These are phyloP conservation scores for Gyrodon lividus DNA, from an alignment of 768 basidiomycete species.

Conservation along the genomic window DNA sequence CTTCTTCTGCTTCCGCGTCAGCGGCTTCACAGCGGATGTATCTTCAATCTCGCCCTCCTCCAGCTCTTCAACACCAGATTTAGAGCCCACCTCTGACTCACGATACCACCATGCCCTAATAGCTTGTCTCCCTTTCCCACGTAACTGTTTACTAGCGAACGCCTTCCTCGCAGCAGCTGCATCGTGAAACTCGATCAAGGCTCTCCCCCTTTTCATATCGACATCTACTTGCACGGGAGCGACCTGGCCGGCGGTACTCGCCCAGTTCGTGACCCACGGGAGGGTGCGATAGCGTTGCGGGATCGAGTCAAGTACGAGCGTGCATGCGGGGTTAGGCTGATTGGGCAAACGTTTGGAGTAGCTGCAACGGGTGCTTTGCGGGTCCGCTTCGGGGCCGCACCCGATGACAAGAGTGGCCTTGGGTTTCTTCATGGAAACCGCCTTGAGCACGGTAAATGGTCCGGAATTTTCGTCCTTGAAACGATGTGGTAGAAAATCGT, in stretches of 20 bases:
- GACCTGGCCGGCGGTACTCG: constrained; percentile 36
- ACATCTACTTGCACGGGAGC: constrained; percentile 42
- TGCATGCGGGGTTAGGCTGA: constrained; percentile 45
- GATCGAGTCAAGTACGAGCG: constrained; percentile 56
- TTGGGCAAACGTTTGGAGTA: constrained; percentile 33
- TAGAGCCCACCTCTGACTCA: not conserved
- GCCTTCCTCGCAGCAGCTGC: constrained; percentile 45
- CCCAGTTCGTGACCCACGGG: constrained; percentile 45
- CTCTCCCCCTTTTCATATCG: constrained; percentile 42
- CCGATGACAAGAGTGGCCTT: constrained; percentile 36
- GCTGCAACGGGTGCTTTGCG: constrained; percentile 45
- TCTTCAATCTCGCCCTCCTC: constrained; percentile 16
- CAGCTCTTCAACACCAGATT: constrained; percentile 7
- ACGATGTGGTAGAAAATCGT: not conserved
- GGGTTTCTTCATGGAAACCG: constrained; percentile 1
- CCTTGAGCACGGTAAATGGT: constrained; percentile 8
- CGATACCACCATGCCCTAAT: constrained; percentile 19
- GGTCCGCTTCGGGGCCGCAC: constrained; percentile 45
- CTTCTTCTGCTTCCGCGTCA: constrained; percentile 6
- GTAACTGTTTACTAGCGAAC: constrained; percentile 41
- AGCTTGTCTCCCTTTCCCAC: constrained; percentile 33
- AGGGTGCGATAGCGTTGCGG: constrained; percentile 46
- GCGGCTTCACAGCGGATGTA: not conserved
- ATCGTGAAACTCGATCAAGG: constrained; percentile 50
- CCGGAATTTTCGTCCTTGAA: not conserved